Evolutionary conservation across 208 protist genomes (phyloP).

Genomic region (Leishmania braziliensis): DNA sequence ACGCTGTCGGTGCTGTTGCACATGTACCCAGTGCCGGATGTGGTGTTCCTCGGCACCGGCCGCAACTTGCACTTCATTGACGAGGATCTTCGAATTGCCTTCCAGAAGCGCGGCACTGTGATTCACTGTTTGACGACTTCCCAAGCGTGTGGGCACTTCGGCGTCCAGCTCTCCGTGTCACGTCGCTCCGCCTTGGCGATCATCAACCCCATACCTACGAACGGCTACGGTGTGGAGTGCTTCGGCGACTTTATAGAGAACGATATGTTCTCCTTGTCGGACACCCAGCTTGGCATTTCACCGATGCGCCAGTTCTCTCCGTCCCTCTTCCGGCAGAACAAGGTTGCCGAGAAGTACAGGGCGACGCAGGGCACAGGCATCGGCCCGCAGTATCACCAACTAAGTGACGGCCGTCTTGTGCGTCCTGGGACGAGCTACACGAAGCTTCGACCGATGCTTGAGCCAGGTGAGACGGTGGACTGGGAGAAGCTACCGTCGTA

Average conservation of each 20-base stretch:
- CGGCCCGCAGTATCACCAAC: slow-evolving; percentile 81
- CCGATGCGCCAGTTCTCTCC: slow-evolving; percentile 81
- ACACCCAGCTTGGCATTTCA: slow-evolving; percentile 81
- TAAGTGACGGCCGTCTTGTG: slow-evolving; percentile 83
- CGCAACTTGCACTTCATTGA: slow-evolving; percentile 89
- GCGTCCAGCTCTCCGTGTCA: slow-evolving; percentile 80
- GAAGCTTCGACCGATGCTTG: slow-evolving; percentile 82
- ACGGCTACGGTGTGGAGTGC: slow-evolving; percentile 88
- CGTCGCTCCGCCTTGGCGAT: slow-evolving; percentile 78
- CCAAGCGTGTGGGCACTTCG: slow-evolving; percentile 83
- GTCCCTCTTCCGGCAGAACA: slow-evolving; percentile 71
- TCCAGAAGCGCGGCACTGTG: slow-evolving; percentile 84
- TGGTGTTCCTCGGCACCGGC: slow-evolving; percentile 87
- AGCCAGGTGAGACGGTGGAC: slow-evolving; percentile 81
- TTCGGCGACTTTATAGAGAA: slow-evolving; percentile 92
- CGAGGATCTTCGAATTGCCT: slow-evolving; percentile 85
- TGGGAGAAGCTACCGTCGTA: slow-evolving; percentile 90
- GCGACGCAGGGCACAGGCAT: slow-evolving; percentile 87
- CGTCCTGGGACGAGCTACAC: slow-evolving; percentile 83
- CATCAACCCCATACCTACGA: slow-evolving; percentile 89
- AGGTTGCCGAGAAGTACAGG: slow-evolving; percentile 86
- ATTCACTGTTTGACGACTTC: slow-evolving; percentile 90
- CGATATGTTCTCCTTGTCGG: slow-evolving; percentile 88
- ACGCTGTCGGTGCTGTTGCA: slow-evolving; percentile 84
- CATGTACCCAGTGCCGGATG: slow-evolving; percentile 87